phyloP scores from a whole-genome alignment of 345 rosid genomes.

The Syzygium jambos region DNA sequence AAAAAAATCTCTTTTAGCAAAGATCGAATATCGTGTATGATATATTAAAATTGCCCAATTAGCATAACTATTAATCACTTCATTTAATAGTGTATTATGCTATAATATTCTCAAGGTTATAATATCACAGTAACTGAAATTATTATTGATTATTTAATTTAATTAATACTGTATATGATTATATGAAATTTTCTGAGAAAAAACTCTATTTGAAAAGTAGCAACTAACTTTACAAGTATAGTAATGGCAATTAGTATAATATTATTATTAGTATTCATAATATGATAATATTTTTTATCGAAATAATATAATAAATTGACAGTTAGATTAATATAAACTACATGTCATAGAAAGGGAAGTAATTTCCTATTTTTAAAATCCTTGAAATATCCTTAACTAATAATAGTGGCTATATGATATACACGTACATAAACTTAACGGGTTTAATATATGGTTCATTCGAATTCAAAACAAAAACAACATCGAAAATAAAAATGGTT shows the following conservation, averaged over 20 bases:
- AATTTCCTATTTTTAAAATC: background rate
- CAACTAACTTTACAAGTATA: background rate
- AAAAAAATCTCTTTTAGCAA: background rate
- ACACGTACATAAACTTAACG: background rate
- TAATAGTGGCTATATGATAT: background rate
- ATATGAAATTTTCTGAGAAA: too few relatives aligned
- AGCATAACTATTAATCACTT: background rate
- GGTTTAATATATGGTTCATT: background rate
- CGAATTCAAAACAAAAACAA: background rate
- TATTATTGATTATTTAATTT: background rate
- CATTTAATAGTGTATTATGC: background rate
- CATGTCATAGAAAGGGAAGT: background rate
- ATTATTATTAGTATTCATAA: background rate
- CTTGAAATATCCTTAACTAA: background rate
- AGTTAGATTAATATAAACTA: background rate
- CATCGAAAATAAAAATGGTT: background rate
- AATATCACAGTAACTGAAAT: background rate
- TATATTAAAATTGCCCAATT: background rate
- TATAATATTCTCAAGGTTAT: background rate
- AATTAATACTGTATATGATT: background rate
- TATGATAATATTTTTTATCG: background rate
- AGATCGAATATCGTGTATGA: background rate
- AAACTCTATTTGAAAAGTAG: background rate
- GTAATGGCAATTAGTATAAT: background rate
- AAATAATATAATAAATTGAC: too few relatives aligned